phyloP scores from a whole-genome alignment of 108 stramenopile genomes.

The Epipyxis sp. region DNA sequence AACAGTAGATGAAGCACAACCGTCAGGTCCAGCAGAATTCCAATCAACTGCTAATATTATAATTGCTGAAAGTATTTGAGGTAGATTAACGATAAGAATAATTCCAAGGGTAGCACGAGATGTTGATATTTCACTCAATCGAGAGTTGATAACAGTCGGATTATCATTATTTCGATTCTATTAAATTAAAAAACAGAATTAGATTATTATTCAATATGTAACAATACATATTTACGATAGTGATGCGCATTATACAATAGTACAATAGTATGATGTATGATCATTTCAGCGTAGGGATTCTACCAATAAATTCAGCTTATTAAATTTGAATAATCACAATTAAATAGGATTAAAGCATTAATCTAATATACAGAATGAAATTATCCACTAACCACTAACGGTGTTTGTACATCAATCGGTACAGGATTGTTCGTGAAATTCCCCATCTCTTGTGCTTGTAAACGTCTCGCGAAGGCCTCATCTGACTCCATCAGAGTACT shows the following conservation, averaged over 20 bases:
- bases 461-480: conserved; percentile 25
- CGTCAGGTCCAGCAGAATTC: neutral
- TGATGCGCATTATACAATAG: too few species aligned
- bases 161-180: too few species aligned
- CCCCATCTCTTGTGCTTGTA: conserved; percentile 32
- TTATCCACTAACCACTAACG: neutral
- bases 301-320: neutral
- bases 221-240: too few species aligned
- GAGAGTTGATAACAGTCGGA: conserved; percentile 23
- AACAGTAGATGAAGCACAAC: too few species aligned
- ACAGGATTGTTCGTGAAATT: neutral
- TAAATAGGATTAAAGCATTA: neutral
- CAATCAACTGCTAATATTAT: conserved; percentile 15
- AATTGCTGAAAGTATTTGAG: conserved; percentile 17
- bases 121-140: conserved; percentile 16
- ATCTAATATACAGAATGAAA: neutral
- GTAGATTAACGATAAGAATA: conserved; percentile 15
- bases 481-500: conserved; percentile 3
- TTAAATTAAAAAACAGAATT: too few species aligned
- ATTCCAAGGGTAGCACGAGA: neutral
- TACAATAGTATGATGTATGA: too few species aligned
- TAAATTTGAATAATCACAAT: neutral
- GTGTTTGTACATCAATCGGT: conserved; percentile 23
- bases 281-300: neutral
- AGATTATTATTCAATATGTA: too few species aligned